Percentiles rank a stretch among this genome's conserved stretches.
Conservation (phyloP, 2,329 filamentous ascomycete species). For the Xylariaceae sp. region DNA sequence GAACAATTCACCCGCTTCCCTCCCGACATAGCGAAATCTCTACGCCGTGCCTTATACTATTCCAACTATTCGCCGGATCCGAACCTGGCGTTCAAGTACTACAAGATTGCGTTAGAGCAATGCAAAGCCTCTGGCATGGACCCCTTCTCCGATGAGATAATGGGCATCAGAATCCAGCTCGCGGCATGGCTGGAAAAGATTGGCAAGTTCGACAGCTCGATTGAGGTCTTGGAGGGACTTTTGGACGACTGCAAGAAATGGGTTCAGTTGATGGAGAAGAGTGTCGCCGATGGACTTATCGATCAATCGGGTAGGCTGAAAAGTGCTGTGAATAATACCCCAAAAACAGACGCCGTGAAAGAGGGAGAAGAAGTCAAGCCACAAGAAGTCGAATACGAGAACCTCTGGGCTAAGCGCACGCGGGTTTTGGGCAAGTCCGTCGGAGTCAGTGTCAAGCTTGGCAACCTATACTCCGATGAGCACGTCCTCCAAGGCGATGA, state of each 20-base stretch:
- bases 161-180: slow-evolving; percentile 82
- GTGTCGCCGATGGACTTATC: slow-evolving; percentile 42
- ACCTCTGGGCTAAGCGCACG: slow-evolving; percentile 53
- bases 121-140: slow-evolving; percentile 73
- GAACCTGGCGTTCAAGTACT: slow-evolving; percentile 73
- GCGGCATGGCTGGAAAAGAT: slow-evolving; percentile 75
- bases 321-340: slow-evolving; percentile 4
- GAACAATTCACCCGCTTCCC: slow-evolving; percentile 55
- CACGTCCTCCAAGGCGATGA: slow-evolving; percentile 68
- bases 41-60: slow-evolving; percentile 83
- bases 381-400: slow-evolving; percentile 36
- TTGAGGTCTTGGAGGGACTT: slow-evolving; percentile 73
- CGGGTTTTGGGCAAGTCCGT: slow-evolving; percentile 68
- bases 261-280: slow-evolving; percentile 50
- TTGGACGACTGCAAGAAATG: slow-evolving; percentile 61
- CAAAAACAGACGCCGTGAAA: slow-evolving; percentile 11
- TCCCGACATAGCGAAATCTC: slow-evolving; percentile 65
- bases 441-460: slow-evolving; percentile 74
- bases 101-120: slow-evolving; percentile 69
- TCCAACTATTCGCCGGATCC: slow-evolving; percentile 71
- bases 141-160: slow-evolving; percentile 82
- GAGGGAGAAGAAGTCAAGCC: slow-evolving; percentile 14
- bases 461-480: slow-evolving; percentile 71
- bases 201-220: slow-evolving; percentile 61
- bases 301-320: slow-evolving; percentile 36